Base-by-base conservation (phyloP, 441 rosid genomes). In the Mallotus repandus region DNA sequence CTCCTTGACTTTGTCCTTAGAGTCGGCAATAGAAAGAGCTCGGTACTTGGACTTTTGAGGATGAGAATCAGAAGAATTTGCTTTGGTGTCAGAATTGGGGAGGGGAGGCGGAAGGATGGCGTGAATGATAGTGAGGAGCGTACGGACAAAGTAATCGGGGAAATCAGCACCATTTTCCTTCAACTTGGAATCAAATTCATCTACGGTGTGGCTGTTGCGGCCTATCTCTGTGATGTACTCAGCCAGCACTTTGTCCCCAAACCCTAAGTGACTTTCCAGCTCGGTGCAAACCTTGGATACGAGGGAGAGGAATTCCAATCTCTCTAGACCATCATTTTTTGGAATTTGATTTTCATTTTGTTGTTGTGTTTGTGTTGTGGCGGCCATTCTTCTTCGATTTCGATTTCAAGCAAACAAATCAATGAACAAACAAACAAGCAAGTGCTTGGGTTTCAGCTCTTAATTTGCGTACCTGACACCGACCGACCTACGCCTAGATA, bases 241-340 rank as follows among this genome's bases (percentile, higher is more conserved):
- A 9, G 94, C 95, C 59, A 91, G 68, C 18, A 86, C 88, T 71
- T 93, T 89, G 55, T 89, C 92, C 29, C 83, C 88, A 32, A 85
- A 76, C 35, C 97, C 95, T 54, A 93, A 55, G 75, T 91, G 97
- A 13, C 88, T 88, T 70, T 93, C 93, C 45, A 93, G 77, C 73
- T 91, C 97, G 46, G 89, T 82, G 74, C 97, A 88, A 16, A 93
- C 93, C 77, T 91, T 91, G 71, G 98, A 93, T 60, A 93, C 91
- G 16, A 93, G 88, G 12, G 98, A 92, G 12, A 91, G 85, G 59
- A 86, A 88, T 74, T 91, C 95, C 29, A 91, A 71, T 68, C 83
- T 84, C 81, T 79, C 81, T 5, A 91, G 73, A n/a, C 83, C 85
- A 25, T 81, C 84, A n/a, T 81, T 79, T 8, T 22, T 65, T 38